Evolutionary conservation across 352 stramenopile species (phyloP).

Genomic region (Plasmopara muralis): DNA sequence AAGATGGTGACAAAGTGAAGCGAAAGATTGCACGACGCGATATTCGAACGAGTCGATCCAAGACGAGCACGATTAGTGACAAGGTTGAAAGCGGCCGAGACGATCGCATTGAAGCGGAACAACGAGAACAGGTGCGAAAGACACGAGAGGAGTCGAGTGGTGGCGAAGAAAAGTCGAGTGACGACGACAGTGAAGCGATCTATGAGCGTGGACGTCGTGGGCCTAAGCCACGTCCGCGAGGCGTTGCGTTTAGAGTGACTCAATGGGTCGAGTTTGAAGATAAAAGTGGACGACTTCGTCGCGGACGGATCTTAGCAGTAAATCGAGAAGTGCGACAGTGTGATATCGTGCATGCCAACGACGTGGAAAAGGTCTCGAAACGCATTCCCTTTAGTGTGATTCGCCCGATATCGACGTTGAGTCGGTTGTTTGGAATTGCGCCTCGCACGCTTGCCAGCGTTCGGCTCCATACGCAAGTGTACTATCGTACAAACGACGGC

Average conservation of each 20-base stretch:
- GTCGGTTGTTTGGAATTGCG: conserved; percentile 26
- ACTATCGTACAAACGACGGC: conserved; percentile 44
- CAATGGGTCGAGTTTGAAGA: conserved; percentile 54
- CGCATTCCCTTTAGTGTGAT: conserved; percentile 33
- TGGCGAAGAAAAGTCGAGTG: conserved; percentile 30
- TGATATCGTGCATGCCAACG: conserved; percentile 59
- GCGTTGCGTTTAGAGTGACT: conserved; percentile 28
- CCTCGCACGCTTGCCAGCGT: conserved; percentile 19
- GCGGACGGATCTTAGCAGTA: conserved; percentile 39
- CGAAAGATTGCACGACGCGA: neutral
- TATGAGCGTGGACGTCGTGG: conserved; percentile 3
- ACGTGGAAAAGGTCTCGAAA: conserved; percentile 40
- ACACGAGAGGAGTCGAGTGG: conserved; percentile 17
- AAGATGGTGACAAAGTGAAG: conserved; percentile 1
- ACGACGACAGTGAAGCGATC: conserved; percentile 20
- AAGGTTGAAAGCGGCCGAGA: no score
- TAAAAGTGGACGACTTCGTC: conserved; percentile 34
- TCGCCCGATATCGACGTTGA: conserved; percentile 24
- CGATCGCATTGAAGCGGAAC: conserved; percentile 1
- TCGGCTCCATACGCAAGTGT: conserved; percentile 43
- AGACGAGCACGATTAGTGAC: no score
- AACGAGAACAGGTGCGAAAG: conserved; percentile 27
- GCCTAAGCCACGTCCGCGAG: conserved; percentile 2
- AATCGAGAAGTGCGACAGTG: conserved; percentile 37
- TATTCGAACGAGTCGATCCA: no score